These are phyloP conservation scores for Magnaporthales sp. DNA, from an alignment of 2,329 filamentous ascomycete genomes.

Conservation along the genomic window DNA sequence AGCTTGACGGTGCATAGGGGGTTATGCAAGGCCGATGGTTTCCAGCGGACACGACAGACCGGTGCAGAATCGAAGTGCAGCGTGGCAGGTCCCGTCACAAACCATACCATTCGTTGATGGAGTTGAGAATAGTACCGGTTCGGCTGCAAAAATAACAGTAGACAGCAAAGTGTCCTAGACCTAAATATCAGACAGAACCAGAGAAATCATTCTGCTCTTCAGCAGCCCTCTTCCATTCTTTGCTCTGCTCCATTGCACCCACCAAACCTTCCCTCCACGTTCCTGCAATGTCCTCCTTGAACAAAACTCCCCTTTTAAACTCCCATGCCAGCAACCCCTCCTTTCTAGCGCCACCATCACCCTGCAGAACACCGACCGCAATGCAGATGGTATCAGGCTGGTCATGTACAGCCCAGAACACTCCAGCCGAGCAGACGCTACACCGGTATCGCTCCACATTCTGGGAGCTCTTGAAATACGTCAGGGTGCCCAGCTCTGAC, in stretches of 20 bases:
- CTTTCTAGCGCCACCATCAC: not conserved
- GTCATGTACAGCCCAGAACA: not conserved
- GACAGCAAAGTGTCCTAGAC: not conserved
- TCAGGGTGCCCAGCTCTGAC: not conserved
- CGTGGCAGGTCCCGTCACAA: not conserved
- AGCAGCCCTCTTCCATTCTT: not conserved
- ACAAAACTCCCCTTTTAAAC: not conserved
- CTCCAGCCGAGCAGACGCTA: not conserved
- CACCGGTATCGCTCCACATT: not conserved
- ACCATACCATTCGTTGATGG: not conserved
- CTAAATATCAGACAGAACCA: not conserved
- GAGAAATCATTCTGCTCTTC: not conserved
- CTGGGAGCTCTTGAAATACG: not conserved
- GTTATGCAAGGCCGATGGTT: too few species aligned
- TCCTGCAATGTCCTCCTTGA: not conserved
- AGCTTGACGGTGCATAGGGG: too few species aligned
- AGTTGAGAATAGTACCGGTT: not conserved
- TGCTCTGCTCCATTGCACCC: not conserved
- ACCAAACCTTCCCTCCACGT: not conserved
- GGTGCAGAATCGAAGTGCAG: not conserved
- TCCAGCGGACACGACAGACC: too few species aligned
- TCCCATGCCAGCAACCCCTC: slow-evolving; percentile 1
- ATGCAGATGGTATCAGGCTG: not conserved
- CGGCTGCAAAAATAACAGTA: not conserved
- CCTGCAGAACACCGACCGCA: not conserved